phyloP scores from a whole-genome alignment of 2,329 filamentous ascomycete species.

The Alternaria sp. region DNA sequence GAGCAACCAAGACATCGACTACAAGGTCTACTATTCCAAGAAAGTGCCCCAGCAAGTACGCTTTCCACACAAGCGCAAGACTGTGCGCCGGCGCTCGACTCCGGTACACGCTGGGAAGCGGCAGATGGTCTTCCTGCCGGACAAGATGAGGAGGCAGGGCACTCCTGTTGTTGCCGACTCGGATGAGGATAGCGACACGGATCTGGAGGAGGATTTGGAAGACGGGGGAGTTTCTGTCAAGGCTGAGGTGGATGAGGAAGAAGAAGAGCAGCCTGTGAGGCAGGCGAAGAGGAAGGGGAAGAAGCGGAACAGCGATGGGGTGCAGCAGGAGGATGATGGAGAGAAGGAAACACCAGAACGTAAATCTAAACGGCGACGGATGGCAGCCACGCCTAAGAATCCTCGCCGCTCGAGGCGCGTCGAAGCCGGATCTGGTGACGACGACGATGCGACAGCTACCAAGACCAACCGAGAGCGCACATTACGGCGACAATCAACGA shows the following conservation, averaged over 20 bases:
- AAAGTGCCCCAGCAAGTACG: conserved; percentile 36
- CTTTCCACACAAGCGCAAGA: conserved; percentile 39
- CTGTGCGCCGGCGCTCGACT: conserved; percentile 28
- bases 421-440: conserved; percentile 8
- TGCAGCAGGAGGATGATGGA: conserved; percentile 8
- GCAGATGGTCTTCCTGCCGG: conserved; percentile 39
- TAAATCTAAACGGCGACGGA: conserved; percentile 30
- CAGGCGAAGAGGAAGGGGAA: conserved; percentile 12
- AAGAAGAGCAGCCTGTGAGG: background rate
- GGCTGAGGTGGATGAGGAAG: background rate
- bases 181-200: conserved; percentile 15
- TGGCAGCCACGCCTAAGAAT: conserved; percentile 1
- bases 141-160: conserved; percentile 29
- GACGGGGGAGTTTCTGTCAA: background rate
- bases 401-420: conserved; percentile 3
- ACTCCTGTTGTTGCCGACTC: conserved; percentile 15
- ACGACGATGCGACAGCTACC: background rate
- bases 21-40: conserved; percentile 41
- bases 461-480: conserved; percentile 10
- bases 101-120: conserved; percentile 25
- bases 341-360: conserved; percentile 13
- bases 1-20: conserved; percentile 31
- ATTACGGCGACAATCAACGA: conserved; percentile 42
- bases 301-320: conserved; percentile 22
- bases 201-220: conserved; percentile 10